Evolutionary conservation across 176 grass and related monocot genomes (phyloP).

Genomic region (Secale cereale): DNA sequence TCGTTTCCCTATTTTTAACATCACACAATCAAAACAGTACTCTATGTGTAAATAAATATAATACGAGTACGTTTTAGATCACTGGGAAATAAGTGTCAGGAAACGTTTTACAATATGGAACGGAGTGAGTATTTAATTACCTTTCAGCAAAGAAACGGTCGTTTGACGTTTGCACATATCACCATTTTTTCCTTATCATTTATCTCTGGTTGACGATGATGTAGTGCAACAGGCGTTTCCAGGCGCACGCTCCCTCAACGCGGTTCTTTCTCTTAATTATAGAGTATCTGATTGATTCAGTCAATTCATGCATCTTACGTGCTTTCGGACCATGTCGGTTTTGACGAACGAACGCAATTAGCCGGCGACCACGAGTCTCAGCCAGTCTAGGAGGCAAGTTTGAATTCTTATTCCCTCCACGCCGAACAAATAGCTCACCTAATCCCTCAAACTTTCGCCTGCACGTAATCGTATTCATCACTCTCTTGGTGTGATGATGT

Average conservation of each 20-base stretch:
- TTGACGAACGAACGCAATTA: conserved; percentile 15
- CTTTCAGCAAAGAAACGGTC: background rate
- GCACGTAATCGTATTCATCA: background rate
- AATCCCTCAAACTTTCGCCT: conserved; percentile 7
- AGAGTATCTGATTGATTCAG: background rate
- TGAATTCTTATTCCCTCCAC: conserved; percentile 28
- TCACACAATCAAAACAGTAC: too few relatives aligned
- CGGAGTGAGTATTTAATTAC: too few relatives aligned
- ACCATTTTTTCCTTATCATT: background rate
- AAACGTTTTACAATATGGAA: too few relatives aligned
- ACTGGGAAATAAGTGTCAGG: too few relatives aligned
- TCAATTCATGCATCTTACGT: conserved; percentile 24
- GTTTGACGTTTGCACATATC: background rate
- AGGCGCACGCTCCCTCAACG: background rate
- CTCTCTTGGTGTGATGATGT: conserved; percentile 15
- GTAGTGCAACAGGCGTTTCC: background rate
- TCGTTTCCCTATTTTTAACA: too few relatives aligned
- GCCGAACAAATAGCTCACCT: conserved; percentile 40
- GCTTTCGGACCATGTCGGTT: conserved; percentile 13
- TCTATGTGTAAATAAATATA: too few relatives aligned
- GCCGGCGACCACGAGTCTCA: conserved; percentile 16
- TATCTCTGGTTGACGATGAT: background rate
- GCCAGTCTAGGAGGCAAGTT: conserved; percentile 23
- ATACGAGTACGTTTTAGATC: too few relatives aligned
- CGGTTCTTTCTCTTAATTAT: background rate